Evolutionary conservation across 768 basidiomycete species (phyloP), one percentile per base, ranked within the genome.

Genomic region (Favolaschia claudopus): DNA sequence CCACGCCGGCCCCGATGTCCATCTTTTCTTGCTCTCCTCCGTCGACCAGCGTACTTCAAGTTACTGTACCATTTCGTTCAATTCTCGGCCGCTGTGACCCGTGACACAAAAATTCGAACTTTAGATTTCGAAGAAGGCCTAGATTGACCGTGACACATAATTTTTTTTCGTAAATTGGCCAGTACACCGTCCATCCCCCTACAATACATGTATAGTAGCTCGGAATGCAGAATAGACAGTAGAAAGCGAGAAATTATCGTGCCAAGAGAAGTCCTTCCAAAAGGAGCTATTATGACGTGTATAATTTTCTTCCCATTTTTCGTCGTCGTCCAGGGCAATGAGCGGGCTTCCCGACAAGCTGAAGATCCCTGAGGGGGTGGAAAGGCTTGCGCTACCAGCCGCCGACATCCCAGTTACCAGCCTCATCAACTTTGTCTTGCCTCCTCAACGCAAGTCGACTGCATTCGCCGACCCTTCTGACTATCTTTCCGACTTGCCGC

Each of bases 11-110:
- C n/a, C n/a, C n/a, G n/a, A n/a, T n/a, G n/a, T n/a, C n/a, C n/a
- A n/a, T n/a, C n/a, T n/a, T n/a, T n/a, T n/a, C n/a, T n/a, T n/a
- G n/a, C n/a, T n/a, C n/a, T n/a, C n/a, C n/a, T n/a, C n/a, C n/a
- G n/a, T n/a, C n/a, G n/a, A n/a, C n/a, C n/a, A n/a, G n/a, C n/a
- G n/a, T n/a, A n/a, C n/a, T n/a, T n/a, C 13, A 12, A 12, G 13
- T n/a, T 45, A 45, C 44, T 45, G 44, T 45, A 45, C 22, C 27
- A 45, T 45, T 45, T 45, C 44, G 19, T 25, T 45, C 44, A 29
- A 45, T 45, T 45, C 14, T 22, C 12, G 8, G 19, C 24, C 8
- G 9, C 44, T 45, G 44, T 45, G 44, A 45, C 44, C 44, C 15
- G 44, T 45, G 44, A 45, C n/a, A n/a, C n/a, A n/a, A n/a, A n/a